phyloP scores from a whole-genome alignment of 805 yeast species.

The Candida cerambycidarum region DNA sequence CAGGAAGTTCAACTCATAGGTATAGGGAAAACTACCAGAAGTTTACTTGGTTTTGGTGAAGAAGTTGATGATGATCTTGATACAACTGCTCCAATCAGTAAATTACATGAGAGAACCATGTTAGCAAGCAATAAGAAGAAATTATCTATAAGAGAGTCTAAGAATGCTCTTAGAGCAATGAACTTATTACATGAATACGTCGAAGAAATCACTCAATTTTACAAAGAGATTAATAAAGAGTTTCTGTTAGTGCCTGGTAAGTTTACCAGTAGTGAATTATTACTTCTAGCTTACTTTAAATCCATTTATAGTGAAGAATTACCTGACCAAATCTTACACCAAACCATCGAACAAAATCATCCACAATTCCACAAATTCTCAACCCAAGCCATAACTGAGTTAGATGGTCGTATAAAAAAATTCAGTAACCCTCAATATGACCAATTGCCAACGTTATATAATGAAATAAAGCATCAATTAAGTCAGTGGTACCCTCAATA shows the following conservation, averaged over 20 bases:
- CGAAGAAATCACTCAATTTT: slow-evolving; percentile 10
- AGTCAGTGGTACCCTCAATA: slow-evolving; percentile 12
- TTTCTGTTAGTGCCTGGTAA: slow-evolving; percentile 1
- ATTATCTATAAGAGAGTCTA: slow-evolving; percentile 29
- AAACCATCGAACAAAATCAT: slow-evolving; percentile 8
- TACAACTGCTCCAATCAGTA: slow-evolving; percentile 27
- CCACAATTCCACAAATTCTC: slow-evolving; percentile 3
- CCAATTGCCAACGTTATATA: slow-evolving; percentile 36
- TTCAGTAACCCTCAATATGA: slow-evolving; percentile 21
- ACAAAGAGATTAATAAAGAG: background rate
- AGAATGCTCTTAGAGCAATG: slow-evolving; percentile 31
- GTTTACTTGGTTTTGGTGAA: slow-evolving; percentile 29
- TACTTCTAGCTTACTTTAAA: slow-evolving; percentile 12
- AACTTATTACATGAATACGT: slow-evolving; percentile 11
- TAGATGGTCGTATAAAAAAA: background rate
- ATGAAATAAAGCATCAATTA: slow-evolving; percentile 27
- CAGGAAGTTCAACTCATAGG: slow-evolving; percentile 33
- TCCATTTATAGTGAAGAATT: slow-evolving; percentile 7
- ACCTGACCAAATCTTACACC: slow-evolving; percentile 13
- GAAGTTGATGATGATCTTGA: slow-evolving; percentile 21
- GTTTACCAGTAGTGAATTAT: slow-evolving; percentile 10
- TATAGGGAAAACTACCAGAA: slow-evolving; percentile 23
- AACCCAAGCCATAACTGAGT: background rate
- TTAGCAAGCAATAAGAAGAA: slow-evolving; percentile 34
- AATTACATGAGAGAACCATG: slow-evolving; percentile 39